Conservation (phyloP, 495 filamentous ascomycete species). For the Parmelia sp. region DNA sequence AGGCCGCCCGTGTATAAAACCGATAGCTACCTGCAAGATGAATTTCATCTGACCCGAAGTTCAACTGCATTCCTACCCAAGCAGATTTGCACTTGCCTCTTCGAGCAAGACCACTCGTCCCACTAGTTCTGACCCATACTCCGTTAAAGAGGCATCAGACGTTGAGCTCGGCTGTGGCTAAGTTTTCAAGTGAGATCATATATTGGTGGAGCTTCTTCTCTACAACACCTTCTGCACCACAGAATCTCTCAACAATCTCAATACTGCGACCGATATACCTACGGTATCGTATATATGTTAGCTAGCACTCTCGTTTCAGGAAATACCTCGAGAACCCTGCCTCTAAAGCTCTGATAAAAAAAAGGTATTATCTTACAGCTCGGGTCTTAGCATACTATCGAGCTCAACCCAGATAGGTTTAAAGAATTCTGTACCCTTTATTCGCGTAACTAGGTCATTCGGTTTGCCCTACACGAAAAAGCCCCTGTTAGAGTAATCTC, state of each 20-base stretch:
- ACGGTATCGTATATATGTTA: background rate
- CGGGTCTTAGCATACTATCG: constrained; percentile 64
- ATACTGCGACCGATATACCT: constrained; percentile 34
- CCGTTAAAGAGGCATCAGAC: background rate
- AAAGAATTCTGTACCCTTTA: constrained; percentile 74
- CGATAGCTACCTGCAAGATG: background rate
- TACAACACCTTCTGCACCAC: constrained; percentile 30
- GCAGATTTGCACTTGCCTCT: background rate
- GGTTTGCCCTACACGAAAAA: constrained; percentile 50
- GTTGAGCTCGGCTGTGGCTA: background rate
- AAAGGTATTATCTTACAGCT: constrained; percentile 13
- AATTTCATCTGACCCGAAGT: background rate
- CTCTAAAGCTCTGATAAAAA: background rate
- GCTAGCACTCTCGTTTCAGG: background rate
- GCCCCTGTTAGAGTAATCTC: background rate
- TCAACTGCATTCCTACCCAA: background rate
- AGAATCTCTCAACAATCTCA: constrained; percentile 44
- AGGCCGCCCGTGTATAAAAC: background rate
- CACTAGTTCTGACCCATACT: background rate
- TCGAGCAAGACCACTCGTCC: constrained; percentile 7
- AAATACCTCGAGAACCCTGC: background rate
- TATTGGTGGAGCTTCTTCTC: constrained; percentile 31
- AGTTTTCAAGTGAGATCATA: background rate
- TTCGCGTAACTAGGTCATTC: constrained; percentile 81
- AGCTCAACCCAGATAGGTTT: constrained; percentile 68